Base-by-base conservation (phyloP, 805 yeast species). In the Kluyveromyces lactis region DNA sequence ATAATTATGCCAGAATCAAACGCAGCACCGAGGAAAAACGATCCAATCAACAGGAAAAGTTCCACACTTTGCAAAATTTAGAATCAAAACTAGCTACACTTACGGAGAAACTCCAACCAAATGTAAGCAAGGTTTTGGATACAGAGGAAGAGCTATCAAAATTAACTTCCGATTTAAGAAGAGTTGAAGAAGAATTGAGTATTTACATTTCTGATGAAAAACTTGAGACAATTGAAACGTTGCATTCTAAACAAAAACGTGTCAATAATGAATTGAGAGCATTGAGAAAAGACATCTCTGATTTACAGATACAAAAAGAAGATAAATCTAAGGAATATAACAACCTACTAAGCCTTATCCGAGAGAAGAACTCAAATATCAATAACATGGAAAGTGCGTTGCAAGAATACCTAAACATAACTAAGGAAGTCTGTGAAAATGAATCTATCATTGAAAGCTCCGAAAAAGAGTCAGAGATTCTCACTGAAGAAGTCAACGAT, bases 211-310 rank as follows among this genome's bases (percentile, higher is more conserved):
- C 45, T 3, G 46, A 48, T 7, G 53, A 51, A 13, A 43, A 39
- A 11, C 36, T 56, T n/a, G 45, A 48, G 32, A 52, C 62, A 3
- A 50, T 54, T 2, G 56, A 54, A 21, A 62, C 57, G 33, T 31
- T 60, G 16, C 52, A 52, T 18, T 35, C 26, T 3, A 42, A 31
- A n/a, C 62, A 55, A 40, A 45, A 37, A 32, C 18, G 24, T 1
- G 45, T 46, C 15, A 56, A 52, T 34, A 51, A 51, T 6, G 10
- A 15, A 6, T 31, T 57, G 35, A 48, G 57, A 15, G 38, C 37
- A 9, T 36, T 48, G 11, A 48, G 64, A 40, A 52, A 46, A 31
- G 52, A 49, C 11, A 46, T 57, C 3, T 41, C 38, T 2, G 40
- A 33, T 3, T 23, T 56, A 26, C 64, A 60, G 30, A 50, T 48